Conservation (phyloP, 2,329 filamentous ascomycete species). For the Diaporthe sp. region DNA sequence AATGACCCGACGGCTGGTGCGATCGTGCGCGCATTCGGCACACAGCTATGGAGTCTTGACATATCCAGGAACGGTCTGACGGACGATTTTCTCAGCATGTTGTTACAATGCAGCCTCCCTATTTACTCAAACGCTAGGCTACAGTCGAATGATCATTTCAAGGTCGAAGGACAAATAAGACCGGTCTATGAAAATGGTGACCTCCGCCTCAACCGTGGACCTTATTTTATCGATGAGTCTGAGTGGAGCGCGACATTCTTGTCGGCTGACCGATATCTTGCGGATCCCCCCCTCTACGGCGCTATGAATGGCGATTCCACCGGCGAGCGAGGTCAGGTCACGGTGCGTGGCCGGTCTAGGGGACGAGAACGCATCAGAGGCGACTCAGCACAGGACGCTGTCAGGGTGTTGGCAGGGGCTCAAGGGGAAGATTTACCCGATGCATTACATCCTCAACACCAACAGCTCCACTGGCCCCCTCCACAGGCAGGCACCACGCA, state of each 20-base stretch:
- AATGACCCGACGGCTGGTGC: constrained; percentile 54
- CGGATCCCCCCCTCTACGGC: constrained; percentile 62
- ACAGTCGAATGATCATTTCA: constrained; percentile 55
- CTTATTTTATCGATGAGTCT: constrained; percentile 63
- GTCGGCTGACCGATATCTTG: constrained; percentile 62
- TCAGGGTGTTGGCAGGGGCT: constrained; percentile 34
- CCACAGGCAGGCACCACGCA: constrained; percentile 62
- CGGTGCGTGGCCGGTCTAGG: constrained; percentile 9
- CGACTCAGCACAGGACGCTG: constrained; percentile 33
- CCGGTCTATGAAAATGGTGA: constrained; percentile 48
- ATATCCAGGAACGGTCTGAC: constrained; percentile 65
- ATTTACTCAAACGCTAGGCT: constrained; percentile 45
- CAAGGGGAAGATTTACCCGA: constrained; percentile 23
- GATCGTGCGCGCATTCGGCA: constrained; percentile 52
- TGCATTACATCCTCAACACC: constrained; percentile 22
- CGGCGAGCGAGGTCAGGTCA: neutral
- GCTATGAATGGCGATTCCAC: neutral
- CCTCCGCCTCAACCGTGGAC: constrained; percentile 54
- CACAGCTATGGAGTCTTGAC: constrained; percentile 70
- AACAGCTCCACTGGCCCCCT: constrained; percentile 24
- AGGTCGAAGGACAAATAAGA: constrained; percentile 61
- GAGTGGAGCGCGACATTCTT: constrained; percentile 57
- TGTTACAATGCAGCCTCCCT: constrained; percentile 51
- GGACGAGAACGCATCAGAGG: constrained; percentile 32
- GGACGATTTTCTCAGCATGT: constrained; percentile 55